A percentile compares a stretch with the other conserved stretches of the same genome.
Evolutionary conservation across 345 rosid genomes (phyloP).

Genomic region (Camelina laxa): DNA sequence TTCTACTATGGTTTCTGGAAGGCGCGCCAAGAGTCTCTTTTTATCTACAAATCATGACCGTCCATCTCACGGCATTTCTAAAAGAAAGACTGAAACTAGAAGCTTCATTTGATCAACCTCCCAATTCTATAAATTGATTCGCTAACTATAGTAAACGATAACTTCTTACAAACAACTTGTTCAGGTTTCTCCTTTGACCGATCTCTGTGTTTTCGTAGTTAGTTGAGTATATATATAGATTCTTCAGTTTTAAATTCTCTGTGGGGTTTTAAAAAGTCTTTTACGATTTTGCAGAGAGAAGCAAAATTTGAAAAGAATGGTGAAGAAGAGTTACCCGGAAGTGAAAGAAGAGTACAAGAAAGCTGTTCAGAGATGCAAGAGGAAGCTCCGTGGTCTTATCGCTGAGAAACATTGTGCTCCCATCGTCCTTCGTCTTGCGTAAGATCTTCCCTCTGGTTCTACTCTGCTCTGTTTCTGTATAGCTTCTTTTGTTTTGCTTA

Average conservation of each 20-base stretch:
- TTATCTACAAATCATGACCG: conserved; percentile 20
- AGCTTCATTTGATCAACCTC: conserved; percentile 24
- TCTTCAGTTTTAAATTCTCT: not conserved
- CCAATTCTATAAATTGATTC: conserved; percentile 7
- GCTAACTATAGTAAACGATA: not conserved
- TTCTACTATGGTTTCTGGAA: conserved; percentile 25
- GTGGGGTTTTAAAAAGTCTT: not conserved
- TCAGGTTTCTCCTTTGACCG: not conserved
- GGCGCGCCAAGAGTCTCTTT: conserved; percentile 26
- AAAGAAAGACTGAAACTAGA: conserved; percentile 22
- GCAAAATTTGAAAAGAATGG: conserved; percentile 21
- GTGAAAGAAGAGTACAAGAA: conserved; percentile 77
- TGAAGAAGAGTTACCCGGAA: conserved; percentile 68
- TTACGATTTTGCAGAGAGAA: conserved; percentile 3
- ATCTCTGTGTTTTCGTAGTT: not conserved
- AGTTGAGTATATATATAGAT: not conserved
- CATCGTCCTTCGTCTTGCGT: conserved; percentile 84
- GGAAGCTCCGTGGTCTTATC: conserved; percentile 79
- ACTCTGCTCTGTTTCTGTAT: not conserved
- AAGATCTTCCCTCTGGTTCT: conserved; percentile 11
- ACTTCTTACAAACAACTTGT: not conserved
- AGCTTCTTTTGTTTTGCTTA: not conserved
- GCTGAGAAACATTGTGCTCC: conserved; percentile 92
- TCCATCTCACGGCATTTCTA: not conserved
- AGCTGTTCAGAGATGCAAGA: conserved; percentile 68